phyloP scores from a whole-genome alignment of 169 alveolate genomes.

The Plasmodium gaboni region DNA sequence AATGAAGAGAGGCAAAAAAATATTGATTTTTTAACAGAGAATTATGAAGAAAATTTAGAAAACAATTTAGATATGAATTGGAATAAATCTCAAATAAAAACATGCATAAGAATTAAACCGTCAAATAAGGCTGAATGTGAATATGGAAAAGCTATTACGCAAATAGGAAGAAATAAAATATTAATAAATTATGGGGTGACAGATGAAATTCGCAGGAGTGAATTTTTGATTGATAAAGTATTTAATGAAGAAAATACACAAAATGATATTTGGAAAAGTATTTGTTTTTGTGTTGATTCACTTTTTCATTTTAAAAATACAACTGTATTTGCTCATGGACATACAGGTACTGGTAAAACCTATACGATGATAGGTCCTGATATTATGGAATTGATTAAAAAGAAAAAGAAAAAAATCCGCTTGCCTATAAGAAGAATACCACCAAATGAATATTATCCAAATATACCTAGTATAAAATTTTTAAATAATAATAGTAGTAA shows the following conservation, averaged over 20 bases:
- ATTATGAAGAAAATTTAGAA: conserved; percentile 12
- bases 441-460: conserved; percentile 24
- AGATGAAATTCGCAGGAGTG: conserved; percentile 42
- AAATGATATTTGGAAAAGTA: conserved; percentile 79
- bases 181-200: conserved; percentile 60
- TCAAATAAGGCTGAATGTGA: conserved; percentile 31
- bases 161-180: conserved; percentile 39
- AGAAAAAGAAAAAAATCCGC: conserved; percentile 34
- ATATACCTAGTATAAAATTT: conserved; percentile 50
- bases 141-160: conserved; percentile 48
- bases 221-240: conserved; percentile 79
- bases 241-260: conserved; percentile 77
- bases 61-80: conserved; percentile 70
- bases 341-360: conserved; percentile 87
- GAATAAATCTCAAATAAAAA: conserved; percentile 73
- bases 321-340: conserved; percentile 85
- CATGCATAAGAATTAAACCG: conserved; percentile 75
- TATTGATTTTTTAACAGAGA: conserved; percentile 13
- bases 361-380: conserved; percentile 86
- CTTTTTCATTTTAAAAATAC: conserved; percentile 79
- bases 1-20: conserved; percentile 24
- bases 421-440: conserved; percentile 8
- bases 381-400: conserved; percentile 76
- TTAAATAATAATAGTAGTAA: conserved; percentile 50
- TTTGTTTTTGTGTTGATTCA: conserved; percentile 78